Conservation (phyloP, 768 basidiomycete species). For the Cubamyces lactineus region DNA sequence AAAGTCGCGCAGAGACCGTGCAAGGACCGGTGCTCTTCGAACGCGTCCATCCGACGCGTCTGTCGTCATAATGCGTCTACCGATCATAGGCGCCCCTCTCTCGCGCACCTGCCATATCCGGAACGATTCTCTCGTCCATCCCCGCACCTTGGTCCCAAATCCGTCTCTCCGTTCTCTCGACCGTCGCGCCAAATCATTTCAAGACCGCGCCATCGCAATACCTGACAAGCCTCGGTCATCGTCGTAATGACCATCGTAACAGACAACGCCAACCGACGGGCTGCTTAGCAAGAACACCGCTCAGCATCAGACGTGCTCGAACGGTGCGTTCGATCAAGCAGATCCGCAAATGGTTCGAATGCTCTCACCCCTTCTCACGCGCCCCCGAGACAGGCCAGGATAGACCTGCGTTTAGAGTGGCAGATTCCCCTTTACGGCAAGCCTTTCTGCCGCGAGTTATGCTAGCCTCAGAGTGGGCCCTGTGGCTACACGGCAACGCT, state of each 20-base stretch:
- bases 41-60: background rate
- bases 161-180: conserved; percentile 7
- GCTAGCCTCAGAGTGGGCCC: background rate
- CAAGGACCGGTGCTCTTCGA: no score
- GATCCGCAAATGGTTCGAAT: background rate
- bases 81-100: conserved; percentile 1
- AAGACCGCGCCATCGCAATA: background rate
- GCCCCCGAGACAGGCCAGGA: background rate
- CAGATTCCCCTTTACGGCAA: background rate
- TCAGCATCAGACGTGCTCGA: no score
- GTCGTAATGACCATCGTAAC: background rate
- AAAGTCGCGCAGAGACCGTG: background rate
- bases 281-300: no score
- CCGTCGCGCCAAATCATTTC: conserved; percentile 3
- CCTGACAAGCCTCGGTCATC: background rate
- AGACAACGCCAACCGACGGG: no score
- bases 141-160: conserved; percentile 5
- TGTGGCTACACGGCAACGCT: no score
- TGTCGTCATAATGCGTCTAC: conserved; percentile 5
- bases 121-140: conserved; percentile 21
- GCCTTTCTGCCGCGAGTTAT: background rate
- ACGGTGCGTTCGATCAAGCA: background rate
- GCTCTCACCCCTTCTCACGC: background rate
- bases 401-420: background rate
- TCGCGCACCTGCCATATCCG: conserved; percentile 10